These are phyloP conservation scores for Paecilomyces fulvus DNA, from an alignment of 2,329 filamentous ascomycete genomes.

Conservation along the genomic window DNA sequence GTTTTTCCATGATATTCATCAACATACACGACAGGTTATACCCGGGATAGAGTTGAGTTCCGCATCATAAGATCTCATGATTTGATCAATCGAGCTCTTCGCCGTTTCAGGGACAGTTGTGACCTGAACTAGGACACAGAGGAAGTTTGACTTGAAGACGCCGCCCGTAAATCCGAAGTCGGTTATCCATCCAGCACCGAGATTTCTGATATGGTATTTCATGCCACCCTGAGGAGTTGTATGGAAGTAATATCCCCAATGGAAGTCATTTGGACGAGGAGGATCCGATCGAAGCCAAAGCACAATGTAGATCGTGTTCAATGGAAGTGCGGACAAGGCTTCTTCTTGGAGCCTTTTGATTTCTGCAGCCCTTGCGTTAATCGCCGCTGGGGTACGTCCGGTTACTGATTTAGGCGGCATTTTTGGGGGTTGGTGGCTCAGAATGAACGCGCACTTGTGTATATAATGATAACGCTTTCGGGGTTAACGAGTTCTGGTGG, in stretches of 20 bases:
- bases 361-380: background rate
- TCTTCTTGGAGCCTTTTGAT: background rate
- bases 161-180: constrained; percentile 10
- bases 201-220: constrained; percentile 17
- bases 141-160: constrained; percentile 12
- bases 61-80: constrained; percentile 13
- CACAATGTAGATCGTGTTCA: constrained; percentile 7
- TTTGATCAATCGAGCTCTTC: constrained; percentile 10
- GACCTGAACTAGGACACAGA: constrained; percentile 14
- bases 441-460: background rate
- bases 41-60: constrained; percentile 15
- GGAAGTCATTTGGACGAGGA: constrained; percentile 17
- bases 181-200: constrained; percentile 1
- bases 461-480: too few relatives aligned
- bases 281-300: constrained; percentile 18
- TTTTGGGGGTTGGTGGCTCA: background rate
- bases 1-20: constrained; percentile 8
- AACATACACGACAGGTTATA: constrained; percentile 18
- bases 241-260: constrained; percentile 23
- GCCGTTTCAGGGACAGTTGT: constrained; percentile 9
- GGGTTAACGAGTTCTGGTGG: too few relatives aligned
- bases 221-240: constrained; percentile 6
- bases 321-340: background rate
- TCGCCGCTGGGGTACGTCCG: background rate
- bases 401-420: background rate